These are phyloP conservation scores for Colletotrichum simmondsii DNA, from an alignment of 2,329 filamentous ascomycete genomes.

Conservation along the genomic window DNA sequence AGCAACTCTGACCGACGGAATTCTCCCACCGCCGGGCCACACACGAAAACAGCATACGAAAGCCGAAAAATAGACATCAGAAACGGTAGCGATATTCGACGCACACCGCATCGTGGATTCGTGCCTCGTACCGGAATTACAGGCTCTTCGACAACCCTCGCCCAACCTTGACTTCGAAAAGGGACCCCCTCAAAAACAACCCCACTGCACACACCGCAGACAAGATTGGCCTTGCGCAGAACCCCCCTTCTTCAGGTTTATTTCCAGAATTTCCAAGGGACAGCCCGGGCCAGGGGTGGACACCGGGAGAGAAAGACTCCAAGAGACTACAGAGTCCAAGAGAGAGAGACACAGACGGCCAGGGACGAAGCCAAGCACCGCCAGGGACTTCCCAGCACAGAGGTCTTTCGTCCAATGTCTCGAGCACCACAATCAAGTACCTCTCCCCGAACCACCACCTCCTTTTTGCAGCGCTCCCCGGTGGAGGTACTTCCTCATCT, in stretches of 20 bases:
- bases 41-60: background rate
- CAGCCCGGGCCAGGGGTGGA: background rate
- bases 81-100: constrained; percentile 8
- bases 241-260: constrained; percentile 3
- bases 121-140: constrained; percentile 28
- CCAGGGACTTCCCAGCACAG: constrained; percentile 7
- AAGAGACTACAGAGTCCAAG: no score
- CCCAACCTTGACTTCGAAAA: background rate
- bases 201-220: constrained; percentile 15
- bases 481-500: background rate
- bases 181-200: background rate
- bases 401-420: constrained; percentile 25
- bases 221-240: constrained; percentile 14
- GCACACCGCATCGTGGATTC: constrained; percentile 8
- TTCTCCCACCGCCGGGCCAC: background rate
- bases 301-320: background rate
- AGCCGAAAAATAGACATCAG: background rate
- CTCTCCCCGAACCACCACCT: background rate
- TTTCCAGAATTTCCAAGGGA: constrained; percentile 6
- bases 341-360: no score
- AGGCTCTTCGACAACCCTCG: constrained; percentile 7
- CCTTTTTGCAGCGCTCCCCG: background rate
- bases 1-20: background rate
- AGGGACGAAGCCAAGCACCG: background rate
- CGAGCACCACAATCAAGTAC: background rate